These are phyloP conservation scores for Mortierella alpina DNA, from an alignment of 192 early-diverging fungal species.

Conservation along the genomic window DNA sequence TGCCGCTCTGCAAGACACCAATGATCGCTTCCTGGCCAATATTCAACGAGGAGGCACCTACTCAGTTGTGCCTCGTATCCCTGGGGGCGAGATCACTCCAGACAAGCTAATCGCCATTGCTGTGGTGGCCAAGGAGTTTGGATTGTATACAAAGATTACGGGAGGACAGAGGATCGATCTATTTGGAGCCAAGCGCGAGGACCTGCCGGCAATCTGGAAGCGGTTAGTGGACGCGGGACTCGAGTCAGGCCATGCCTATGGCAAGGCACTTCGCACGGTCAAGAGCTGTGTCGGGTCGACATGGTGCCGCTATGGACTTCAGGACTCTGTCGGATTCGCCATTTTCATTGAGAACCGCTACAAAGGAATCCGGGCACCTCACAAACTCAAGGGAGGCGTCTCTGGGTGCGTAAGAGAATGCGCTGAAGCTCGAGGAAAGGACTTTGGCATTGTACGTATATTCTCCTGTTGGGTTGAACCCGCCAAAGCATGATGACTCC, in stretches of 20 bases:
- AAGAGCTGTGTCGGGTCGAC: slow-evolving; percentile 75
- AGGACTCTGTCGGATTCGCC: slow-evolving; percentile 77
- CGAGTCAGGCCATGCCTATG: slow-evolving; percentile 77
- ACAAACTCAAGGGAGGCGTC: slow-evolving; percentile 76
- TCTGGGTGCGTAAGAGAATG: slow-evolving; percentile 77
- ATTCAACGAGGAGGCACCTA: slow-evolving; percentile 77
- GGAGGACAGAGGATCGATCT: slow-evolving; percentile 78
- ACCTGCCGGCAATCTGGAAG: slow-evolving; percentile 76
- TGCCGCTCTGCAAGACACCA: slow-evolving; percentile 70
- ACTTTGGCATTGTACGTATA: slow-evolving; percentile 52
- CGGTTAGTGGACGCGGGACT: slow-evolving; percentile 70
- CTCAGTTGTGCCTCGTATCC: slow-evolving; percentile 71
- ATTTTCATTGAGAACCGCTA: slow-evolving; percentile 72
- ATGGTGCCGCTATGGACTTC: slow-evolving; percentile 76
- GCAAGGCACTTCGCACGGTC: slow-evolving; percentile 75
- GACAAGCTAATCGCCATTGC: slow-evolving; percentile 72
- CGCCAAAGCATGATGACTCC: not conserved
- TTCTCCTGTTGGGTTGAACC: slow-evolving; percentile 14
- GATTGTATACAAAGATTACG: slow-evolving; percentile 75
- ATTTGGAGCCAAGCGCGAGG: slow-evolving; percentile 75
- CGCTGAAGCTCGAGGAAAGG: slow-evolving; percentile 60
- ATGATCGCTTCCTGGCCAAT: slow-evolving; percentile 76
- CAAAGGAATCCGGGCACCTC: slow-evolving; percentile 75
- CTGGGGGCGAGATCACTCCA: slow-evolving; percentile 76
- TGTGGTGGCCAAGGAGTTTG: slow-evolving; percentile 71